phyloP scores from a whole-genome alignment of 2,329 filamentous ascomycete genomes.

The Hypoxylon sp. region DNA sequence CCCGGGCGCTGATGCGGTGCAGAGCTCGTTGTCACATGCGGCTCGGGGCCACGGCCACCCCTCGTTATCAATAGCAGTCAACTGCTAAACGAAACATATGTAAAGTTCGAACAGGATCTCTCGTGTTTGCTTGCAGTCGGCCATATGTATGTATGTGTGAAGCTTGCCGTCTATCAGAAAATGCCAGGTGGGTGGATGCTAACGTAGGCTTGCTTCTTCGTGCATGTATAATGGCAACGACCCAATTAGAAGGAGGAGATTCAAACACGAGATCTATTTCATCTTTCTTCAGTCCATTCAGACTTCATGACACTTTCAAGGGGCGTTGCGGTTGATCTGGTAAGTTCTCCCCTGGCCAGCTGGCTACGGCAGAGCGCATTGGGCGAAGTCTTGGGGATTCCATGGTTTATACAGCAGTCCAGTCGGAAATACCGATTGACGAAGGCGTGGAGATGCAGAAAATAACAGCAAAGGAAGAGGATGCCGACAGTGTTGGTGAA shows the following conservation, averaged over 20 bases:
- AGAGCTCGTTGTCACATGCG: constrained; percentile 12
- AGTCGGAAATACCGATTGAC: not conserved
- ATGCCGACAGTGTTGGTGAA: not conserved
- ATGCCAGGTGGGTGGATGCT: constrained; percentile 9
- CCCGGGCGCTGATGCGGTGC: constrained; percentile 3
- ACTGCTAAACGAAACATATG: not conserved
- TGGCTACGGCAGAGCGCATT: not conserved
- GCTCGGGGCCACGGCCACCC: not conserved
- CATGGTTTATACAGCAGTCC: too few species aligned
- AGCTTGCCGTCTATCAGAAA: not conserved
- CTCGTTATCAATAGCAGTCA: not conserved
- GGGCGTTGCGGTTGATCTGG: not conserved
- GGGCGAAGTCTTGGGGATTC: not conserved
- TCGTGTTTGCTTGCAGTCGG: constrained; percentile 18
- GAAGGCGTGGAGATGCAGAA: not conserved
- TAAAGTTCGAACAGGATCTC: not conserved
- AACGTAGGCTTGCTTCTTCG: constrained; percentile 4
- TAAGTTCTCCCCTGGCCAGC: not conserved
- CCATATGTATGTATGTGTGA: not conserved
- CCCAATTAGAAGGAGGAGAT: constrained; percentile 1
- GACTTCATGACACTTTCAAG: not conserved
- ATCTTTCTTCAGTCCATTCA: not conserved
- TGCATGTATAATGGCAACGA: constrained; percentile 8
- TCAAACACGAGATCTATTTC: constrained; percentile 14
- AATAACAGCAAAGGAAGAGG: not conserved